These are phyloP conservation scores for Stephania yunnanensis DNA, from an alignment of 164 flowering plant genomes.

Conservation along the genomic window DNA sequence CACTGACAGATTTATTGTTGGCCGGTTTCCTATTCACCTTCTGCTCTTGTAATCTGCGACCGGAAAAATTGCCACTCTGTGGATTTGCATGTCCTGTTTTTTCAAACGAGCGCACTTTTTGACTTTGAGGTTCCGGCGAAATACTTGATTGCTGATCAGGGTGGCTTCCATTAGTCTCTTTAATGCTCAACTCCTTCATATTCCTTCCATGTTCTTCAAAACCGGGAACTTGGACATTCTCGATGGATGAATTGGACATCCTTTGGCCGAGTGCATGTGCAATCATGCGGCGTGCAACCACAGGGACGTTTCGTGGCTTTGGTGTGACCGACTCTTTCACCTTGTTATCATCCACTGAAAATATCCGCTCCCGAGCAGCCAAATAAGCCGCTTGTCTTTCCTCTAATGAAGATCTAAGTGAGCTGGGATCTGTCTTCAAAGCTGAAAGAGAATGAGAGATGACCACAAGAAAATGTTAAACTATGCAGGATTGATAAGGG, in stretches of 20 bases:
- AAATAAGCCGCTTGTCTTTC: constrained; percentile 80
- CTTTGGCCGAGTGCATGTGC: constrained; percentile 84
- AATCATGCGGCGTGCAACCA: constrained; percentile 92
- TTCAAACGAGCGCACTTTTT: constrained; percentile 7
- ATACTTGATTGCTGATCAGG: constrained; percentile 6
- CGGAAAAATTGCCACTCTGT: background rate
- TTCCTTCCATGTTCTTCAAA: constrained; percentile 3
- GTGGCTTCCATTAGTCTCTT: constrained; percentile 15
- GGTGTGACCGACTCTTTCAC: constrained; percentile 32
- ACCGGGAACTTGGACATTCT: constrained; percentile 9
- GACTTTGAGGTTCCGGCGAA: constrained; percentile 18
- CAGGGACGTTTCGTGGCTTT: constrained; percentile 65
- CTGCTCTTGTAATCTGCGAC: constrained; percentile 6
- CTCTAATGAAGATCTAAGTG: constrained; percentile 36
- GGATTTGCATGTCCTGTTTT: constrained; percentile 2
- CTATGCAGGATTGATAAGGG: background rate
- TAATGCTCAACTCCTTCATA: constrained; percentile 8
- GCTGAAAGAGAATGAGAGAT: constrained; percentile 29
- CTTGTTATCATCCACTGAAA: constrained; percentile 39
- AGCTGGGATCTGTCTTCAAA: constrained; percentile 17
- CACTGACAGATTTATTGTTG: constrained; percentile 10
- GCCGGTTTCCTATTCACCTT: constrained; percentile 13
- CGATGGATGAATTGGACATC: constrained; percentile 21
- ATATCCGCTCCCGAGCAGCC: constrained; percentile 85
- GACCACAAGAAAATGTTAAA: background rate